Evolutionary conservation across 805 yeast species (phyloP).

Genomic region (Candida parachauliodes): DNA sequence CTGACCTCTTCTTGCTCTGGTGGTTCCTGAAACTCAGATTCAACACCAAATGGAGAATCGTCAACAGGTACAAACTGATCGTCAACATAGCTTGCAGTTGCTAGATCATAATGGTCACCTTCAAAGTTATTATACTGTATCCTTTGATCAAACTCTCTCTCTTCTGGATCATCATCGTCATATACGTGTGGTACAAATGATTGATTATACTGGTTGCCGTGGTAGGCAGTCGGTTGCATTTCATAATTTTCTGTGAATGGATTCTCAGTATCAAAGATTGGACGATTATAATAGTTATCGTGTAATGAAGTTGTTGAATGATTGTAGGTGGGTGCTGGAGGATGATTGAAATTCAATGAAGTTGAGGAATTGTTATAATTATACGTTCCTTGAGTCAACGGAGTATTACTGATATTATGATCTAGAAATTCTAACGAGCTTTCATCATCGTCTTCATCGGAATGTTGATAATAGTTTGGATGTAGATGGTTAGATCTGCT

Average conservation of each 20-base stretch:
- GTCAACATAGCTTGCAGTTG: slow-evolving; percentile 19
- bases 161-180: slow-evolving; percentile 39
- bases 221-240: slow-evolving; percentile 10
- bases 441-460: slow-evolving; percentile 6
- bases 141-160: slow-evolving; percentile 34
- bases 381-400: slow-evolving; percentile 9
- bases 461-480: slow-evolving; percentile 4
- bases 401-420: slow-evolving; percentile 4
- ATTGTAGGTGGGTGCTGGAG: slow-evolving; percentile 10
- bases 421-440: slow-evolving; percentile 5
- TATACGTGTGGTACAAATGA: slow-evolving; percentile 44
- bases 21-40: slow-evolving; percentile 20
- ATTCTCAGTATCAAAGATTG: slow-evolving; percentile 11
- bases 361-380: slow-evolving; percentile 2
- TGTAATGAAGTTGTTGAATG: slow-evolving; percentile 6
- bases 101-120: slow-evolving; percentile 42
- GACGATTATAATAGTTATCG: slow-evolving; percentile 10
- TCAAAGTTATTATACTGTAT: slow-evolving; percentile 37
- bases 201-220: slow-evolving; percentile 21
- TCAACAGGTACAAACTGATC: slow-evolving; percentile 9
- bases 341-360: slow-evolving; percentile 7
- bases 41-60: slow-evolving; percentile 28
- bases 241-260: slow-evolving; percentile 11
- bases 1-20: slow-evolving; percentile 34
- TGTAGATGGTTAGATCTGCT: slow-evolving; percentile 5